Percentiles rank a stretch among this genome's conserved stretches.
phyloP scores from a whole-genome alignment of 257 asterid species.

The Dorcoceras hygrometricum region DNA sequence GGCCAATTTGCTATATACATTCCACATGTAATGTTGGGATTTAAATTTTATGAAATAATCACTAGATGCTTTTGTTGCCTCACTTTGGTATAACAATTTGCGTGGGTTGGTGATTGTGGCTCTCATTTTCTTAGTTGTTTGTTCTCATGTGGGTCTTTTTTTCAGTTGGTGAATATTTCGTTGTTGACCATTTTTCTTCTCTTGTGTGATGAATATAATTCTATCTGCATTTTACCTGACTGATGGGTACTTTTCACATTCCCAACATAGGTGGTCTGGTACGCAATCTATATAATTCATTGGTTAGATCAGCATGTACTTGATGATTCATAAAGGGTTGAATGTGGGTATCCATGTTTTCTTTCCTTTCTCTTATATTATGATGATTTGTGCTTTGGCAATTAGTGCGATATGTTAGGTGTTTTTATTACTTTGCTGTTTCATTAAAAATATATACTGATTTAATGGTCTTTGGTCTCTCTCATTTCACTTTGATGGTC shows the following conservation, averaged over 20 bases:
- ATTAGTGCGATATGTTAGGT: background rate
- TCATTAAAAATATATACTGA: conserved; percentile 12
- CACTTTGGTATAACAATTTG: conserved; percentile 22
- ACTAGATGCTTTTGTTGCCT: conserved; percentile 31
- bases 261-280: background rate
- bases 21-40: conserved; percentile 42
- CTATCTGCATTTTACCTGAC: background rate
- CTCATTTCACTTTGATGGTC: conserved; percentile 32
- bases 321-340: conserved; percentile 10
- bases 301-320: conserved; percentile 9
- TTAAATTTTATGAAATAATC: conserved; percentile 32
- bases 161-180: background rate
- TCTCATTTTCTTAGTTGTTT: background rate
- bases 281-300: conserved; percentile 5
- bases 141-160: conserved; percentile 9
- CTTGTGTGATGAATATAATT: background rate
- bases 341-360: background rate
- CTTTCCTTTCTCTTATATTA: background rate
- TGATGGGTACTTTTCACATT: conserved; percentile 16
- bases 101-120: conserved; percentile 9
- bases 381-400: background rate
- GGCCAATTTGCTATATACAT: conserved; percentile 67
- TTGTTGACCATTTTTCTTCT: background rate
- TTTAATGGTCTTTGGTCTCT: conserved; percentile 22
- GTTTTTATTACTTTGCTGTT: conserved; percentile 15